phyloP scores from a whole-genome alignment of 1,284 basidiomycete genomes.

The Malassezia psittaci region DNA sequence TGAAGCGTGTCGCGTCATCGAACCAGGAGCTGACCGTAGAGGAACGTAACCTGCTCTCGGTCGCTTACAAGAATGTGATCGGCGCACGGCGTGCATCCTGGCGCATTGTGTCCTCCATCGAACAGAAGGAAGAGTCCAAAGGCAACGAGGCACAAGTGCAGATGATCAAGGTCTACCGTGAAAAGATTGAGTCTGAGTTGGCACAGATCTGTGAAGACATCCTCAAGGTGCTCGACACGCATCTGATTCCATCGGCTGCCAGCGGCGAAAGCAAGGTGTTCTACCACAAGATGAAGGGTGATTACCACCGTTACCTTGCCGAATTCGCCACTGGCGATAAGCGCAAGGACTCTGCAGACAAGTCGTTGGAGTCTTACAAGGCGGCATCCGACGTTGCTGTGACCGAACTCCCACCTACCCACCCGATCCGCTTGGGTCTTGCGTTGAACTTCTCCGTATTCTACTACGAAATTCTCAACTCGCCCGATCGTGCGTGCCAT shows the following conservation, averaged over 20 bases:
- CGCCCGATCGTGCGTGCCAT: constrained; percentile 96
- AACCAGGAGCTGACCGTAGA: constrained; percentile 78
- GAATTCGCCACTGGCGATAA: constrained; percentile 98
- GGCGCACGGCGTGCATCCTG: constrained; percentile 97
- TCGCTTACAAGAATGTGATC: constrained; percentile 99
- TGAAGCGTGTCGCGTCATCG: constrained; percentile 48
- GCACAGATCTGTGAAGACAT: constrained; percentile 99
- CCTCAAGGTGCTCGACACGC: constrained; percentile 94
- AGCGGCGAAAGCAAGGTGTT: constrained; percentile 99
- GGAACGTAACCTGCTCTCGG: constrained; percentile 95
- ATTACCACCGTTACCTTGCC: constrained; percentile 99
- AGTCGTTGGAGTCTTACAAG: constrained; percentile 99
- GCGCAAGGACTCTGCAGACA: constrained; percentile 95
- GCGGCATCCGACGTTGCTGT: constrained; percentile 95
- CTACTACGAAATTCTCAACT: constrained; percentile 99
- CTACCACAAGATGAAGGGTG: constrained; percentile 99
- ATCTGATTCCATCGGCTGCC: constrained; percentile 95
- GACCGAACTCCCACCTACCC: constrained; percentile 93
- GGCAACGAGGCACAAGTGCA: constrained; percentile 93
- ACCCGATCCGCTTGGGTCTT: constrained; percentile 97
- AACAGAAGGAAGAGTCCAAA: constrained; percentile 99
- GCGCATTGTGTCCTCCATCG: constrained; percentile 97
- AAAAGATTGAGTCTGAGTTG: constrained; percentile 93
- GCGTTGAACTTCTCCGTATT: constrained; percentile 99
- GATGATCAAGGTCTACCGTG: constrained; percentile 96